phyloP scores from a whole-genome alignment of 2,329 filamentous ascomycete genomes.

The Bretziella fagacearum region DNA sequence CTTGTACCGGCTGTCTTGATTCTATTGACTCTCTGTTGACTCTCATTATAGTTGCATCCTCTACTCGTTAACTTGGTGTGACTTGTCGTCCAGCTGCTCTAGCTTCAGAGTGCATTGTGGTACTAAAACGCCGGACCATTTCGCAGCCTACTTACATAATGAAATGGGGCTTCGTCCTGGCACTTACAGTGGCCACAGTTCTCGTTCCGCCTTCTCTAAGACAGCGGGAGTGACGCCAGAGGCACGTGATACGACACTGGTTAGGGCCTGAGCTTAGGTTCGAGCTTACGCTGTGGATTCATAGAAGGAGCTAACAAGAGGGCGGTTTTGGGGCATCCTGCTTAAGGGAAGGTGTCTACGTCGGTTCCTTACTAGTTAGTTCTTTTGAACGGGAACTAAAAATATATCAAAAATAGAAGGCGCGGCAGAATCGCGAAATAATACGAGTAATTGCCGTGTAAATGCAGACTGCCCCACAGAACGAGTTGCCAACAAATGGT shows the following conservation, averaged over 20 bases:
- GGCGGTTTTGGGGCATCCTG: conserved; percentile 1
- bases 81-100: no score
- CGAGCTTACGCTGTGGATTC: background rate
- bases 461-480: background rate
- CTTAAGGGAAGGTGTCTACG: background rate
- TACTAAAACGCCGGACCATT: no score
- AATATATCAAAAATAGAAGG: conserved; percentile 1
- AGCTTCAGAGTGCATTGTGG: no score
- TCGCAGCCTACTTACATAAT: no score
- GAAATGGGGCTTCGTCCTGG: no score
- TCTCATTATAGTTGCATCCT: no score
- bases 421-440: background rate
- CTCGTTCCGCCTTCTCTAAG: background rate
- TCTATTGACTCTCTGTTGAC: no score
- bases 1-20: no score
- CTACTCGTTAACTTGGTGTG: no score
- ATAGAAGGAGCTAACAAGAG: conserved; percentile 5
- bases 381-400: background rate
- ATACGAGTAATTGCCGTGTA: background rate
- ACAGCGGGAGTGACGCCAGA: conserved; percentile 1
- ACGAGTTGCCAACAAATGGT: no score
- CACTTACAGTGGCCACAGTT: no score
- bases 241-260: conserved; percentile 1
- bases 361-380: conserved; percentile 3
- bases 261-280: conserved; percentile 4